Conservation (phyloP, 352 stramenopile species). For the Phytopythium ostracodes region DNA sequence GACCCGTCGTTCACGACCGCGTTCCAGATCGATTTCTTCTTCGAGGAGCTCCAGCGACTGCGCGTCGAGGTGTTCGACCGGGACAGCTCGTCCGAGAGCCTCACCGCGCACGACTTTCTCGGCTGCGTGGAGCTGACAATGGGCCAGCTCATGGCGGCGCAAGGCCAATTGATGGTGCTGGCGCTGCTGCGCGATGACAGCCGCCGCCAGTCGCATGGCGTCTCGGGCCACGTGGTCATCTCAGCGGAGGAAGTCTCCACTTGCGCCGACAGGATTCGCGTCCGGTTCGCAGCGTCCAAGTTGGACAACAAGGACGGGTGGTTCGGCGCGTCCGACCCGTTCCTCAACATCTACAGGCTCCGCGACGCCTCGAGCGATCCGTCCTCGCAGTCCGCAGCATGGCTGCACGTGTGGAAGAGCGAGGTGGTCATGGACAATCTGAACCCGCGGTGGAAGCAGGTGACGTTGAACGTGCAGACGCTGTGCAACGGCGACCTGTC, state of each 20-base stretch:
- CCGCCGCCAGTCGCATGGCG: conserved; percentile 28
- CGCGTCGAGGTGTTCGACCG: conserved; percentile 80
- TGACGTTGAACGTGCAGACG: conserved; percentile 54
- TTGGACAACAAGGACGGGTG: conserved; percentile 78
- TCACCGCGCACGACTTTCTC: conserved; percentile 65
- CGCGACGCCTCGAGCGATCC: conserved; percentile 39
- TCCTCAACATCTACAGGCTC: conserved; percentile 71
- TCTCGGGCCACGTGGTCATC: conserved; percentile 63
- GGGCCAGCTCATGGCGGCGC: conserved; percentile 66
- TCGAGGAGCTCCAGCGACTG: conserved; percentile 79
- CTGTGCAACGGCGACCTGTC: conserved; percentile 69
- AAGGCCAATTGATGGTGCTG: conserved; percentile 54
- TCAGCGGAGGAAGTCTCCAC: conserved; percentile 65
- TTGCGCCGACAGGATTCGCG: conserved; percentile 57
- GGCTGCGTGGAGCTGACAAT: conserved; percentile 76
- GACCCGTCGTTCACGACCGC: conserved; percentile 68
- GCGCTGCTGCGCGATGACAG: conserved; percentile 49
- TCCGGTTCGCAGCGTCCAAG: conserved; percentile 57
- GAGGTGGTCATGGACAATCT: conserved; percentile 64
- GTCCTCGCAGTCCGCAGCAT: conserved; percentile 26
- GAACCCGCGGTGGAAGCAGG: conserved; percentile 54
- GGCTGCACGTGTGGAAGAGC: conserved; percentile 66
- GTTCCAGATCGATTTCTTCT: conserved; percentile 74
- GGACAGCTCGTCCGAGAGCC: conserved; percentile 54
- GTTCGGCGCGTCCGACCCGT: conserved; percentile 74